Conservation (phyloP, 2,329 filamentous ascomycete genomes). For the Colletotrichum tofieldiae region DNA sequence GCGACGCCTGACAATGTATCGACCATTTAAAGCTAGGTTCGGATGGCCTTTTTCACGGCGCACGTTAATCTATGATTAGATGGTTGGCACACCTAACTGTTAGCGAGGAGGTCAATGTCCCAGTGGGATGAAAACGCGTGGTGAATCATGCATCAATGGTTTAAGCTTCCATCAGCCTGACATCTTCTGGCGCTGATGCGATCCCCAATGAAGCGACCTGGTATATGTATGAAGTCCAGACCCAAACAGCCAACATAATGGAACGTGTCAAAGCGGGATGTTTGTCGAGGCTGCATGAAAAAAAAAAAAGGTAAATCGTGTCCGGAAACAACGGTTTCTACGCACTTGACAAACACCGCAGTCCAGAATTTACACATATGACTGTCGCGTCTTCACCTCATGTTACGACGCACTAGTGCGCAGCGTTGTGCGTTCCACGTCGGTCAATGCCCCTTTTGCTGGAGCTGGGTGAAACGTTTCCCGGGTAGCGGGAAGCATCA, state of each 20-base stretch:
- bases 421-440: constrained; percentile 7
- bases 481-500: constrained; percentile 26
- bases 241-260: background rate
- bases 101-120: background rate
- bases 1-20: background rate
- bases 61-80: constrained; percentile 8
- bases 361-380: background rate
- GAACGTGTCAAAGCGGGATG: background rate
- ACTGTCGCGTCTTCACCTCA: background rate
- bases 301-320: background rate
- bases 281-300: background rate
- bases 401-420: background rate
- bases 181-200: background rate
- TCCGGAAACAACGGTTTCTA: background rate
- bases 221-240: background rate
- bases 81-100: background rate
- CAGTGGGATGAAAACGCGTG: background rate
- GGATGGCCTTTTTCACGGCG: background rate
- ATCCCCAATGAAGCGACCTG: background rate
- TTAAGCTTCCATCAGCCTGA: background rate
- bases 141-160: background rate
- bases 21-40: background rate
- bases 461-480: constrained; percentile 29
- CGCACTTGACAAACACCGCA: background rate
- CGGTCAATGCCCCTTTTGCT: constrained; percentile 13